phyloP scores from a whole-genome alignment of 768 basidiomycete species.

The Trametes sanguinea region DNA sequence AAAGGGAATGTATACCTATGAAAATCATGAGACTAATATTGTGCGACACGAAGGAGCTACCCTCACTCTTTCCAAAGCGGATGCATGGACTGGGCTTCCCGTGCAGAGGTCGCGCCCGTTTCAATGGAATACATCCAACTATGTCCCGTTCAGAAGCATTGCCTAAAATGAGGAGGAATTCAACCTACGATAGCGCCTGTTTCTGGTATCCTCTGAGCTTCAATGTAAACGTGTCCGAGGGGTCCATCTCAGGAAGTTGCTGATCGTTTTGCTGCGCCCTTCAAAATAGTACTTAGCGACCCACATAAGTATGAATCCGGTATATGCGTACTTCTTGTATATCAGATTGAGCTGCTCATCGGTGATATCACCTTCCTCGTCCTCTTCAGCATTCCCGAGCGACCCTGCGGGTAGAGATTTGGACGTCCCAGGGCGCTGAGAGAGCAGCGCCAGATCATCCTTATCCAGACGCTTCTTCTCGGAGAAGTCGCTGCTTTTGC shows the following conservation, averaged over 20 bases:
- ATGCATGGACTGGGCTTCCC: slow-evolving; percentile 77
- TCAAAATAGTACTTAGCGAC: slow-evolving; percentile 1
- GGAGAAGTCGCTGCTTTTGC: slow-evolving; percentile 26
- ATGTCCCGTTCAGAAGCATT: background rate
- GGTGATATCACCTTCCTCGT: slow-evolving; percentile 76
- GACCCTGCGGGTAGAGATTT: slow-evolving; percentile 16
- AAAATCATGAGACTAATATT: slow-evolving; percentile 6
- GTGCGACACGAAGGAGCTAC: background rate
- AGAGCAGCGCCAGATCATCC: slow-evolving; percentile 44
- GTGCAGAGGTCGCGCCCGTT: slow-evolving; percentile 66
- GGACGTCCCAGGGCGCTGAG: slow-evolving; percentile 34
- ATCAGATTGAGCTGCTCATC: slow-evolving; percentile 82
- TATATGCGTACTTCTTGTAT: slow-evolving; percentile 66
- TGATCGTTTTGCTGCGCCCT: slow-evolving; percentile 87
- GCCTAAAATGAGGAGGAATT: background rate
- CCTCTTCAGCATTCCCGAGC: slow-evolving; percentile 76
- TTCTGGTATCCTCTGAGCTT: slow-evolving; percentile 88
- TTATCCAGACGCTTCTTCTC: slow-evolving; percentile 36
- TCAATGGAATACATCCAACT: slow-evolving; percentile 95
- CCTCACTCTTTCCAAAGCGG: slow-evolving; percentile 92
- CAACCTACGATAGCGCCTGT: slow-evolving; percentile 75
- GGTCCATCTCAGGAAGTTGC: slow-evolving; percentile 78
- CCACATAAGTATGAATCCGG: background rate
- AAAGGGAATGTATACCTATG: slow-evolving; percentile 73
- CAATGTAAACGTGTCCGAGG: slow-evolving; percentile 72